Conservation (phyloP, 208 protist species). For the Crithidia bombi region DNA sequence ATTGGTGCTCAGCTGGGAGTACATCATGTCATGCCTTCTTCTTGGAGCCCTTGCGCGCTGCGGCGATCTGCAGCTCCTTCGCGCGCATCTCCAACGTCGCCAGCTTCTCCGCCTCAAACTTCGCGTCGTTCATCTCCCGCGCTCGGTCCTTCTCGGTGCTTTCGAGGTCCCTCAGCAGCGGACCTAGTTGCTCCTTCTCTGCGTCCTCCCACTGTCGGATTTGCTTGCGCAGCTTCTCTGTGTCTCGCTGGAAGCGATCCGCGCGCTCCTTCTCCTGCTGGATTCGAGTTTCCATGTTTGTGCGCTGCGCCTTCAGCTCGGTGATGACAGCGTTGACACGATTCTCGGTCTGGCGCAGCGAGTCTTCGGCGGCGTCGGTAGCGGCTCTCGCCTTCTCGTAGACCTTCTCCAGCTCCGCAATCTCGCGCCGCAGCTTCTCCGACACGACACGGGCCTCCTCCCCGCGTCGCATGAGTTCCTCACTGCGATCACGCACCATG, state of each 20-base stretch:
- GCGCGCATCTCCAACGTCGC: slow-evolving; percentile 53
- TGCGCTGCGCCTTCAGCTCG: slow-evolving; percentile 61
- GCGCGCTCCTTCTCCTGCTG: slow-evolving; percentile 82
- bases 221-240: slow-evolving; percentile 78
- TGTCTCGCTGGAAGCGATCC: slow-evolving; percentile 75
- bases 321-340: slow-evolving; percentile 56
- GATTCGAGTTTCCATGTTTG: slow-evolving; percentile 73
- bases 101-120: slow-evolving; percentile 82
- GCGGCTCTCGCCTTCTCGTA: slow-evolving; percentile 36
- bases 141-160: slow-evolving; percentile 60
- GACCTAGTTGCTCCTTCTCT: slow-evolving; percentile 61
- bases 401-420: slow-evolving; percentile 73
- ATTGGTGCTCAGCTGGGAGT: too few relatives aligned
- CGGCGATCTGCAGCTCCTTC: slow-evolving; percentile 80
- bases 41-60: slow-evolving; percentile 21
- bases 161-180: slow-evolving; percentile 61
- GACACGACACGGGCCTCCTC: slow-evolving; percentile 82
- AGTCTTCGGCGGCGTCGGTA: slow-evolving; percentile 63
- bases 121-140: slow-evolving; percentile 68
- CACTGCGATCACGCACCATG: slow-evolving; percentile 83
- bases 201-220: slow-evolving; percentile 79
- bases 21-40: slow-evolving; percentile 15
- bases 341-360: slow-evolving; percentile 67
- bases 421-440: slow-evolving; percentile 79
- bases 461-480: slow-evolving; percentile 81